Conservation (phyloP, 768 basidiomycete species). For the Leccinum incarnatum region DNA sequence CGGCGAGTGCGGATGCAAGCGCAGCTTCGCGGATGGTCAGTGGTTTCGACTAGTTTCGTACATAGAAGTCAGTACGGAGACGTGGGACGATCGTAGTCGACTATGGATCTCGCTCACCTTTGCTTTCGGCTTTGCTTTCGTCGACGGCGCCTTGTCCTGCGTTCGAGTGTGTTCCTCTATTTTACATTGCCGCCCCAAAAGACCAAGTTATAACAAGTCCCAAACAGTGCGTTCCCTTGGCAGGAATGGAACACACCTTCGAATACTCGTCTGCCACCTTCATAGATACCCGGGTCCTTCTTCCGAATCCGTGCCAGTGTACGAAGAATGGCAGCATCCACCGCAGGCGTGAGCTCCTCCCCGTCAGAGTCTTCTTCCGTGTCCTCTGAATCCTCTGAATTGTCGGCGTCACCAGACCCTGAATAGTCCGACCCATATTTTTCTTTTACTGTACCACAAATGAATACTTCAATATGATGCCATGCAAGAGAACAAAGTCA, state of each 20-base stretch:
- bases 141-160: conserved; percentile 25
- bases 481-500: background rate
- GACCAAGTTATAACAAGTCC: background rate
- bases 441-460: conserved; percentile 59
- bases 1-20: conserved; percentile 57
- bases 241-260: conserved; percentile 52
- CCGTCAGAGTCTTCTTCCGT: conserved; percentile 94
- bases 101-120: conserved; percentile 41
- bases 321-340: conserved; percentile 91
- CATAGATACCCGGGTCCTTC: conserved; percentile 84
- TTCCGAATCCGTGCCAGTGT: conserved; percentile 83
- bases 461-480: background rate
- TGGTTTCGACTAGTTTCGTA: conserved; percentile 54
- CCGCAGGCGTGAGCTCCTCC: conserved; percentile 87
- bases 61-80: background rate
- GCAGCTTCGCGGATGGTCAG: conserved; percentile 73
- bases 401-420: conserved; percentile 24
- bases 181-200: background rate
- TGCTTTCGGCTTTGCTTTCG: conserved; percentile 38
- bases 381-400: conserved; percentile 60
- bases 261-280: conserved; percentile 66
- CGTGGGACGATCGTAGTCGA: background rate
- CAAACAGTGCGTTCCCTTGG: background rate
- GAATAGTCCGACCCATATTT: conserved; percentile 81
- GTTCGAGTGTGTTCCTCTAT: conserved; percentile 63